A percentile compares a stretch with the other conserved stretches of the same genome.
Conservation (phyloP, 139 green algal genomes). For the Nannochloris sp. region DNA sequence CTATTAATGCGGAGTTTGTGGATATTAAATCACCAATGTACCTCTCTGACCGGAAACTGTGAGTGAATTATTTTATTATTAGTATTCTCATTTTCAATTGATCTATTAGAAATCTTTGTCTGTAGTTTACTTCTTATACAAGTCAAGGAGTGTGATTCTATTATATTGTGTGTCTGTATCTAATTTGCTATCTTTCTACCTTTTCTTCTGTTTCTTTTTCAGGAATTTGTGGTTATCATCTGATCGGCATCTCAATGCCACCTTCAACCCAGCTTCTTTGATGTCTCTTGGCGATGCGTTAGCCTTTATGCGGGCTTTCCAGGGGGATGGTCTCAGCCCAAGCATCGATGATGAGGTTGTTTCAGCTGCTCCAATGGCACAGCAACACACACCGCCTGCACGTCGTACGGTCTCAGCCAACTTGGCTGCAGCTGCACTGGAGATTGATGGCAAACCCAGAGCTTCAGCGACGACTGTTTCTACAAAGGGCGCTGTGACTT, state of each 20-base stretch:
- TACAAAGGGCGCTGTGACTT: neutral
- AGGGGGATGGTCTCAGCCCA: neutral
- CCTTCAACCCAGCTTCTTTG: slow-evolving; percentile 70
- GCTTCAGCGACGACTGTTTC: neutral
- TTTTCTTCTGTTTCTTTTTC: neutral
- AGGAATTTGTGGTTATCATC: slow-evolving; percentile 59
- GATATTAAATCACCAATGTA: slow-evolving; percentile 43
- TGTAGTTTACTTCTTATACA: too few relatives aligned
- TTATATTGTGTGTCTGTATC: neutral
- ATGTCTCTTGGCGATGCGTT: slow-evolving; percentile 64
- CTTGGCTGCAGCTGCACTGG: neutral
- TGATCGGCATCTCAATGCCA: slow-evolving; percentile 50
- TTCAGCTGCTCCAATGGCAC: slow-evolving; percentile 1
- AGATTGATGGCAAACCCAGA: neutral
- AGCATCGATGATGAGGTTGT: neutral
- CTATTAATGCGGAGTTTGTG: slow-evolving; percentile 38
- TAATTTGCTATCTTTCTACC: neutral
- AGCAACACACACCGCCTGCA: neutral
- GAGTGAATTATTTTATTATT: neutral
- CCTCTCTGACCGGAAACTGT: slow-evolving; percentile 39
- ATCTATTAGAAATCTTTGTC: too few relatives aligned
- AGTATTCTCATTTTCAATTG: too few relatives aligned
- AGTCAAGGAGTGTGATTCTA: too few relatives aligned
- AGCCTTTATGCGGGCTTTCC: slow-evolving; percentile 37
- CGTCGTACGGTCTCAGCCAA: neutral